Evolutionary conservation across 495 filamentous ascomycete genomes (phyloP).

Genomic region (Cudoniella acicularis): DNA sequence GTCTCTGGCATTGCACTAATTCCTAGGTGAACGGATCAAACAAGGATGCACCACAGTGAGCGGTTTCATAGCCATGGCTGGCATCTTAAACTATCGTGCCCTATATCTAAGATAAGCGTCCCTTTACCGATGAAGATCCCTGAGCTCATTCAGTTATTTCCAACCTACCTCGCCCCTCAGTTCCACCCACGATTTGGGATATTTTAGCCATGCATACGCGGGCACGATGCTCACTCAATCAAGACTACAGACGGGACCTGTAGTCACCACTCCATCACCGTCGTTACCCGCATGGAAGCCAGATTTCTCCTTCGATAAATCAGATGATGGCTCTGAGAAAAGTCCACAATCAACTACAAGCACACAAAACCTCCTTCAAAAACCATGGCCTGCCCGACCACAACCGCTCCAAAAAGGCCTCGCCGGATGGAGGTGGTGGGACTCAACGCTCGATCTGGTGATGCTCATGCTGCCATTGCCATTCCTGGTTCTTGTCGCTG

Average conservation of each 20-base stretch:
- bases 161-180: not conserved
- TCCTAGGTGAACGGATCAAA: not conserved
- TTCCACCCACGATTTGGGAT: not conserved
- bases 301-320: not conserved
- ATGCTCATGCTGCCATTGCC: constrained; percentile 12
- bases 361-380: constrained; percentile 11
- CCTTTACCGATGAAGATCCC: not conserved
- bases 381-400: constrained; percentile 19
- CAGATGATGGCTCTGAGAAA: not conserved
- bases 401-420: constrained; percentile 22
- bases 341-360: not conserved
- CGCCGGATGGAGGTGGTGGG: constrained; percentile 33
- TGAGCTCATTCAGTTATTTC: not conserved
- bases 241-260: not conserved
- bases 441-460: constrained; percentile 19
- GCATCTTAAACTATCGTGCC: not conserved
- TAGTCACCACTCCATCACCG: not conserved
- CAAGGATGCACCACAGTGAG: not conserved
- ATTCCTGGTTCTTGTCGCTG: constrained; percentile 13
- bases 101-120: not conserved
- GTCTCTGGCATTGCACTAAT: not conserved
- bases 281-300: not conserved
- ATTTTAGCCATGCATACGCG: not conserved
- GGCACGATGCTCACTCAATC: not conserved
- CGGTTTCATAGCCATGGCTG: not conserved